These are phyloP conservation scores for Setaria viridis DNA, from an alignment of 202 grass and related monocot genomes.

Conservation along the genomic window DNA sequence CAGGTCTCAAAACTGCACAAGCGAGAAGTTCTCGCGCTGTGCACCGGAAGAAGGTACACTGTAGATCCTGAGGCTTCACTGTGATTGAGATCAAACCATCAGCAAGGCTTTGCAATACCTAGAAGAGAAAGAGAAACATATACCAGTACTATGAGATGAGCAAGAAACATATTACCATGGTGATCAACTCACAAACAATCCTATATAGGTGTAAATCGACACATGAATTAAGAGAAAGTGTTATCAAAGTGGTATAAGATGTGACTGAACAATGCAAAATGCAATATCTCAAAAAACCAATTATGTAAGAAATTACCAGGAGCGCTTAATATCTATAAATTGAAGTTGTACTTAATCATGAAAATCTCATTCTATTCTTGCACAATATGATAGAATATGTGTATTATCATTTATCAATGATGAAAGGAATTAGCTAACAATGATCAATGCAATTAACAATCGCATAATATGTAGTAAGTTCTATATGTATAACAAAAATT, in stretches of 20 bases:
- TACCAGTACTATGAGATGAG: constrained; percentile 25
- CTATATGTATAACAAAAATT: not conserved
- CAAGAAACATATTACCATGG: constrained; percentile 8
- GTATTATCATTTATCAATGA: constrained; percentile 3
- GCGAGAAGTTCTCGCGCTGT: constrained; percentile 91
- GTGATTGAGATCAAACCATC: constrained; percentile 76
- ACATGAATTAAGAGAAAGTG: constrained; percentile 23
- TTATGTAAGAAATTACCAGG: constrained; percentile 23
- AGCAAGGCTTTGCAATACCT: constrained; percentile 87
- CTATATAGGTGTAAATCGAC: not conserved
- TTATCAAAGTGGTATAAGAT: not conserved
- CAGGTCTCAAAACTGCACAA: constrained; percentile 83
- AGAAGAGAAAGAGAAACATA: constrained; percentile 39
- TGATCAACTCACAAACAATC: constrained; percentile 38
- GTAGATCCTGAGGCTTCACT: constrained; percentile 75
- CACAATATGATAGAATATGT: not conserved
- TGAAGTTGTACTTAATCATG: not conserved
- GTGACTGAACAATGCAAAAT: constrained; percentile 22
- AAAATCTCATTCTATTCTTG: not conserved
- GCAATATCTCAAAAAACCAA: not conserved
- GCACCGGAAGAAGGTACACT: constrained; percentile 82
- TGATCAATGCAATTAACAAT: not conserved
- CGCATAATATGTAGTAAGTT: not conserved
- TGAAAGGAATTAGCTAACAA: constrained; percentile 2
- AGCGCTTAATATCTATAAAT: constrained; percentile 21